A percentile compares a stretch with the other conserved stretches of the same genome.
phyloP scores from a whole-genome alignment of 192 early-diverging fungal species.

The Thamnidium elegans region DNA sequence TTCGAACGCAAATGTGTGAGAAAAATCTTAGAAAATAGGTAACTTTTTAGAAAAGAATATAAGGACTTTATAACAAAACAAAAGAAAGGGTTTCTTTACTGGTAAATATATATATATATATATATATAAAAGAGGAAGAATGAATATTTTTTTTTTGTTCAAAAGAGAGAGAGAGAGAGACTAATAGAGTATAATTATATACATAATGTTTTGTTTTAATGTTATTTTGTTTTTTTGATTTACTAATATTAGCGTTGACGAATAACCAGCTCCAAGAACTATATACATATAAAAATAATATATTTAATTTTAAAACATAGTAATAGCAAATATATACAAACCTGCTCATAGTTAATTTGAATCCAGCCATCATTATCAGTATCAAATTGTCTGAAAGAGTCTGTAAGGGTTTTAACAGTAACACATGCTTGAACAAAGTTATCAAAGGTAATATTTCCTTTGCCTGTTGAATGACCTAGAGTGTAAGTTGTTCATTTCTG shows the following conservation, averaged over 20 bases:
- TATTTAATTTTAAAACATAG: no score
- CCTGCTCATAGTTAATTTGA: slow-evolving; percentile 72
- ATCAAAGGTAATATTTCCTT: slow-evolving; percentile 77
- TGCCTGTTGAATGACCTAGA: slow-evolving; percentile 39
- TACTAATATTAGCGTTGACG: slow-evolving; percentile 6
- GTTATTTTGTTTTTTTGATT: background rate
- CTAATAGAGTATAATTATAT: background rate
- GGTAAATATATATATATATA: no score
- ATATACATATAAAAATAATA: background rate
- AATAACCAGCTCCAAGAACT: slow-evolving; percentile 18
- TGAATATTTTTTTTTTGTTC: background rate
- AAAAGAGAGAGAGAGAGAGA: slow-evolving; percentile 2
- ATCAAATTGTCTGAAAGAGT: slow-evolving; percentile 71
- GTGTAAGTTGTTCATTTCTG: background rate
- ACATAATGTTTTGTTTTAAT: background rate
- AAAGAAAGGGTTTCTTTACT: no score
- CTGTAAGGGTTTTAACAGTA: slow-evolving; percentile 73
- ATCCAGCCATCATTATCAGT: slow-evolving; percentile 76
- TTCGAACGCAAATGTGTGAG: no score
- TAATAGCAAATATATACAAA: background rate
- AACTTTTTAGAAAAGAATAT: no score
- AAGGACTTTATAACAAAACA: no score
- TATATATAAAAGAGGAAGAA: no score
- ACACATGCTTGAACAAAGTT: slow-evolving; percentile 81
- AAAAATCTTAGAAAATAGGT: no score